Evolutionary conservation across 1,284 basidiomycete species (phyloP).

Genomic region (Waitea zeae): DNA sequence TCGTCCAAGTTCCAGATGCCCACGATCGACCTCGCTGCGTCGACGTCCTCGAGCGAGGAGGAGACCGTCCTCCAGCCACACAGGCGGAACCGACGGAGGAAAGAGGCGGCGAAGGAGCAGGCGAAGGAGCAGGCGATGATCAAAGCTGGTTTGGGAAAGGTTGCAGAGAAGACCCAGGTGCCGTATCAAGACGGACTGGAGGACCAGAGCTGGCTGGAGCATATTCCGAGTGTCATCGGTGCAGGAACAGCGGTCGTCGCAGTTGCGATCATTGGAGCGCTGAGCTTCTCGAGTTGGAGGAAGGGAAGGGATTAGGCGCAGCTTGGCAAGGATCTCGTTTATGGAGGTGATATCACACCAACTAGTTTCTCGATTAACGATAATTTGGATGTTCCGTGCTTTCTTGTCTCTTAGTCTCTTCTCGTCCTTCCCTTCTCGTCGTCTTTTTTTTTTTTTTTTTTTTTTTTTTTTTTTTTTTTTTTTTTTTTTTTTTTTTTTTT

Average conservation of each 20-base stretch:
- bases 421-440: too few species aligned
- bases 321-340: too few species aligned
- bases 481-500: too few species aligned
- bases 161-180: constrained; percentile 15
- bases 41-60: constrained; percentile 4
- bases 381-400: too few species aligned
- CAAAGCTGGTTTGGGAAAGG: constrained; percentile 13
- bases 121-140: constrained; percentile 3
- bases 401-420: background rate
- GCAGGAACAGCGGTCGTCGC: constrained; percentile 64
- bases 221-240: constrained; percentile 56
- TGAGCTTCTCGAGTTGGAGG: constrained; percentile 63
- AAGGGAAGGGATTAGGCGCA: constrained; percentile 17
- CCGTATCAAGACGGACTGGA: constrained; percentile 26
- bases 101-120: constrained; percentile 3
- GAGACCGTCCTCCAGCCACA: background rate
- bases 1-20: constrained; percentile 27
- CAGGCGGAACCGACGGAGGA: constrained; percentile 8
- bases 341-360: too few species aligned
- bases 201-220: constrained; percentile 62
- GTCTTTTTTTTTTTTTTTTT: too few species aligned
- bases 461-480: too few species aligned
- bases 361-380: too few species aligned
- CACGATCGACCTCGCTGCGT: constrained; percentile 11
- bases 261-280: constrained; percentile 53